These are phyloP conservation scores for Cenchrus americanus DNA, from an alignment of 176 grass and related monocot species.

Conservation along the genomic window DNA sequence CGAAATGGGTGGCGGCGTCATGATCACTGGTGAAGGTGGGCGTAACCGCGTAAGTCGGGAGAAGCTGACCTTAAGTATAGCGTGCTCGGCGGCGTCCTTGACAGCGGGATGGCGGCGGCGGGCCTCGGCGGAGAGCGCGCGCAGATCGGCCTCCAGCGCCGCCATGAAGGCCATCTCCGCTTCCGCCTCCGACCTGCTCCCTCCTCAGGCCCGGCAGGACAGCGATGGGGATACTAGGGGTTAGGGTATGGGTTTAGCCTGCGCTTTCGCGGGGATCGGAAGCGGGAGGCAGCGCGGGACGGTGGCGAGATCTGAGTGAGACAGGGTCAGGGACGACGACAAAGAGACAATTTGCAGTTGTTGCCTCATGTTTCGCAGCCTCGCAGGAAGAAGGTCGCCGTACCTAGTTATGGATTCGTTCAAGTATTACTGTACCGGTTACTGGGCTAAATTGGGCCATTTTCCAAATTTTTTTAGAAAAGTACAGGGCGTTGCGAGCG, in stretches of 20 bases:
- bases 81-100: slow-evolving; percentile 90
- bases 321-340: slow-evolving; percentile 33
- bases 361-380: slow-evolving; percentile 8
- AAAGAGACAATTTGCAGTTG: slow-evolving; percentile 2
- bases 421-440: neutral
- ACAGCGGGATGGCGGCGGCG: slow-evolving; percentile 89
- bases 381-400: slow-evolving; percentile 16
- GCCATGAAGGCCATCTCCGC: slow-evolving; percentile 86
- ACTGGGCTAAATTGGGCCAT: too few species aligned
- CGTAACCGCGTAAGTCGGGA: neutral
- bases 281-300: slow-evolving; percentile 20
- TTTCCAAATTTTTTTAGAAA: too few species aligned
- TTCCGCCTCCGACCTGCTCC: slow-evolving; percentile 28
- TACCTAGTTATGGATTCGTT: neutral
- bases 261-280: slow-evolving; percentile 16
- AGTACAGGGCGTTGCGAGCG: too few species aligned
- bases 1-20: slow-evolving; percentile 34
- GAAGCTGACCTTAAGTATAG: slow-evolving; percentile 75
- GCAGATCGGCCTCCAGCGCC: slow-evolving; percentile 97
- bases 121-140: slow-evolving; percentile 93
- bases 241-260: slow-evolving; percentile 38
- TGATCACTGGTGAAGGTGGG: neutral
- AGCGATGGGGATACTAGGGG: slow-evolving; percentile 26
- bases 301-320: slow-evolving; percentile 27
- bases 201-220: slow-evolving; percentile 11